Evolutionary conservation across 768 basidiomycete species (phyloP), one percentile per base, ranked within the genome.

Genomic region (Pseudohyphozyma bogoriensis): DNA sequence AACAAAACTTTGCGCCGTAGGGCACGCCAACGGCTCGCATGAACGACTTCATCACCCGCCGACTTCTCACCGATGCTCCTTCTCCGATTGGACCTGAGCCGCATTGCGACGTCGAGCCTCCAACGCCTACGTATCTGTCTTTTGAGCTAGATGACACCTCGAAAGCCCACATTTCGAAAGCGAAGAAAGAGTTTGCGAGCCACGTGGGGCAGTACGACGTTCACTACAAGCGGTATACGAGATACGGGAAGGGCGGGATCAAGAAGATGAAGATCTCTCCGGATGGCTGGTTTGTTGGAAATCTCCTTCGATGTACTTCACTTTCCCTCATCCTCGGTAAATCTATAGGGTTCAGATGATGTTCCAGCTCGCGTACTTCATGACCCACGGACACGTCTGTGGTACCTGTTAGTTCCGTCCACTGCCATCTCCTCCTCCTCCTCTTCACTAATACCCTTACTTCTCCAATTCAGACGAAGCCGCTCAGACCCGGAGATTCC

Each of bases 331-430:
- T 58, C 59, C 6, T 51, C 59, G 16, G 55, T 60, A 29, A 29
- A 35, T 40, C 40, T 8, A 13, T 52, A 64, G 63, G 64, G 86
- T 79, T 20, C 93, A 97, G 75, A 79, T 96, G 58, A 83, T 91
- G 67, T 95, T 91, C 76, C 93, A 97, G 75, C 84, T 97, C 54
- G 92, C 91, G 20, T 95, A 88, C 78, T 82, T 85, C 73, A 88
- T 91, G 75, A 82, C 90, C 31, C 52, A 67, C 40, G 36, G 64
- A 64, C 18, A 45, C 66, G 35, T 67, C 69, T n/a, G 71, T 66
- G 29, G 35, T 3, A 36, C 44, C 16, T 35, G n/a, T n/a, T n/a
- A n/a, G n/a, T n/a, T n/a, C n/a, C n/a, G n/a, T n/a, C n/a, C n/a
- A n/a, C n/a, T n/a, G n/a, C n/a, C n/a, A n/a, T n/a, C n/a, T n/a